Evolutionary conservation across 257 asterid species (phyloP).

Genomic region (Jacaranda copaia): DNA sequence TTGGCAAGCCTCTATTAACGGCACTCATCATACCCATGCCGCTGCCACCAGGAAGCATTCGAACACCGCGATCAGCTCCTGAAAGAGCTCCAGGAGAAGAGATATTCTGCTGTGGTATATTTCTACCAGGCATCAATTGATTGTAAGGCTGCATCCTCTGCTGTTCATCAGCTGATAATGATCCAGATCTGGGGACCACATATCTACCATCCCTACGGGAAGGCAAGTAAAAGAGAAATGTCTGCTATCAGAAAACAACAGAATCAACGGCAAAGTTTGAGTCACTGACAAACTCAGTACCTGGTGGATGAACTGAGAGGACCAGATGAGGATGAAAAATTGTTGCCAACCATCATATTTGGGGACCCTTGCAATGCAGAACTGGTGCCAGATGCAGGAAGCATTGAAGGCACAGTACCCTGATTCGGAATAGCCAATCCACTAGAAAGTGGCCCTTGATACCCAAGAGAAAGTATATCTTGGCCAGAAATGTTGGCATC

Average conservation of each 20-base stretch:
- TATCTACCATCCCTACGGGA: slow-evolving; percentile 73
- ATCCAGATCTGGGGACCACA: slow-evolving; percentile 67
- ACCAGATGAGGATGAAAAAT: slow-evolving; percentile 64
- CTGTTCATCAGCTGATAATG: slow-evolving; percentile 79
- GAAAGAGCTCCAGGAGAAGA: slow-evolving; percentile 73
- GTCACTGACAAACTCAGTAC: slow-evolving; percentile 53
- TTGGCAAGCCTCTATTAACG: slow-evolving; percentile 68
- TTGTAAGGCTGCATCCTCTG: slow-evolving; percentile 80
- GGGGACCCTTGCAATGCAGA: slow-evolving; percentile 71
- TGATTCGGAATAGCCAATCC: slow-evolving; percentile 68
- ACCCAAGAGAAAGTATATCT: slow-evolving; percentile 68
- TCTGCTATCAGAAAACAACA: slow-evolving; percentile 16
- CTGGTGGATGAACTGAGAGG: slow-evolving; percentile 68
- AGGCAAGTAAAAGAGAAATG: slow-evolving; percentile 15
- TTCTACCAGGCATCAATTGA: slow-evolving; percentile 76
- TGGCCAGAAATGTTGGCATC: slow-evolving; percentile 64
- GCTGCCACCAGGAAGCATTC: slow-evolving; percentile 68
- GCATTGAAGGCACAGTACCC: slow-evolving; percentile 51
- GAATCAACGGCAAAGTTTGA: slow-evolving; percentile 19
- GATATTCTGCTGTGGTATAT: slow-evolving; percentile 55
- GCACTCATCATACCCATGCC: slow-evolving; percentile 65
- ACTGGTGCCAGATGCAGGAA: slow-evolving; percentile 59
- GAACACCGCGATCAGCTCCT: slow-evolving; percentile 78
- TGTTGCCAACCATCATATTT: slow-evolving; percentile 65
- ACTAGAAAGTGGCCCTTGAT: slow-evolving; percentile 71